Evolutionary conservation across 495 filamentous ascomycete genomes (phyloP), one percentile per base, ranked within the genome.

Genomic region (Aspergillus haitiensis): DNA sequence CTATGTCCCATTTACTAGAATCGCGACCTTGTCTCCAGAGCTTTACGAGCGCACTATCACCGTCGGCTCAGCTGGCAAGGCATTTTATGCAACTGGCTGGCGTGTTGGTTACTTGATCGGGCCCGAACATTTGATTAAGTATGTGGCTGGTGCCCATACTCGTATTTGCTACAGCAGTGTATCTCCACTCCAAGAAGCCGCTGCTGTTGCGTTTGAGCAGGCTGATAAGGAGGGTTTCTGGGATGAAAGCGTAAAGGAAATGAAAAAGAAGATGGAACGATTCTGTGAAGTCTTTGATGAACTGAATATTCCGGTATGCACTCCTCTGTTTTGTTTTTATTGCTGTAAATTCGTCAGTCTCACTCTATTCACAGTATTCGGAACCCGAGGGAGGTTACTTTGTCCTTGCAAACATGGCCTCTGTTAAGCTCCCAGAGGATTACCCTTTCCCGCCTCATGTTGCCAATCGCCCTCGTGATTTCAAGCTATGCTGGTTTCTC

Each of bases 1-100:
- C 78, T 98, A 98, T 73, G 88, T 89, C 10, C 92, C 93, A 0
- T 98, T 97, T 69, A 97, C 93, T 12, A 83, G 94, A 63, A 89
- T 96, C 58, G 92, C 88, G 10, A 96, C 93, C 0, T 75, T 98
- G 18, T 93, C 90, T 0, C 89, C 90, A 0, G 91, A 96, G 66
- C 86, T 97, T 40, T 91, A 88, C 56, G 84, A 85, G 57, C 84
- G 92, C 37, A 98, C 94, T 15, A 75, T 98, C 36, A 97, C 93
- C 3, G 94, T 97, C 42, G 93, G 95, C 33, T 95, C 90, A 3
- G 94, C 91, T 6, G 94, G 94, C 58, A 98, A 98, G 78, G 95
- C 94, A 73, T 98, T 98, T 76, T 98, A 98, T 66, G 89, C 88
- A 49, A 98, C 94, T 0, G 94, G 94, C 39, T 98, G 94, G 94